Conservation (phyloP, 2,329 filamentous ascomycete genomes). For the Arachnomyces sp. region DNA sequence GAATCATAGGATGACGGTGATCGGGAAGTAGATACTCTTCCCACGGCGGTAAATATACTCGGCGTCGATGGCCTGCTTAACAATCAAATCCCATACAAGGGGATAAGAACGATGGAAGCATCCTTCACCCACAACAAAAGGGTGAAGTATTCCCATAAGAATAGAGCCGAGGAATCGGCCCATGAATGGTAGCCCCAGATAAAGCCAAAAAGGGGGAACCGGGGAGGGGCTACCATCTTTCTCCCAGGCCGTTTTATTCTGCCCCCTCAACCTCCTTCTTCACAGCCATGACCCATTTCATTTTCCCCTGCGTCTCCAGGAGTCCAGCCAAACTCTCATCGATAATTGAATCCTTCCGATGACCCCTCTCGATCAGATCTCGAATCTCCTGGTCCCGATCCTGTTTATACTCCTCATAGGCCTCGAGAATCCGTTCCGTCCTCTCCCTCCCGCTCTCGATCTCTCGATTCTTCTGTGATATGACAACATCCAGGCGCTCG, state of each 20-base stretch:
- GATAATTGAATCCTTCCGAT: conserved; percentile 25
- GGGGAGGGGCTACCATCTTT: no score
- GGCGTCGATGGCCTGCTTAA: no score
- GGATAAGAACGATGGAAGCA: no score
- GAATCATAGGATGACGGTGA: no score
- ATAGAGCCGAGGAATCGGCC: background rate
- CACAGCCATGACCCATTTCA: conserved; percentile 44
- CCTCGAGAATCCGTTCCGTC: conserved; percentile 31
- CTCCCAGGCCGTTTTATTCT: conserved; percentile 14
- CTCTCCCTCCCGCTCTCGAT: conserved; percentile 33
- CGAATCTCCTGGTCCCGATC: conserved; percentile 34
- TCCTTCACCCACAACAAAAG: no score
- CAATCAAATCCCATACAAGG: no score
- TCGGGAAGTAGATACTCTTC: no score
- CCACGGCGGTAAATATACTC: no score
- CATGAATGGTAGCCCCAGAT: background rate
- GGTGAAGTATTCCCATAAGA: no score
- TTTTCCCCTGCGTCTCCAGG: conserved; percentile 35
- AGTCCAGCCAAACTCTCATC: conserved; percentile 33
- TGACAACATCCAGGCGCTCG: conserved; percentile 36
- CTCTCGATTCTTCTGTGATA: conserved; percentile 40
- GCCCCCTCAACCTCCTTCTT: conserved; percentile 27
- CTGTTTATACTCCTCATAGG: conserved; percentile 37
- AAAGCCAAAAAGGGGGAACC: background rate
- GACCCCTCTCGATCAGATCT: conserved; percentile 23